Evolutionary conservation across 2,329 filamentous ascomycete species (phyloP).

Genomic region (Cercospora citrullina): DNA sequence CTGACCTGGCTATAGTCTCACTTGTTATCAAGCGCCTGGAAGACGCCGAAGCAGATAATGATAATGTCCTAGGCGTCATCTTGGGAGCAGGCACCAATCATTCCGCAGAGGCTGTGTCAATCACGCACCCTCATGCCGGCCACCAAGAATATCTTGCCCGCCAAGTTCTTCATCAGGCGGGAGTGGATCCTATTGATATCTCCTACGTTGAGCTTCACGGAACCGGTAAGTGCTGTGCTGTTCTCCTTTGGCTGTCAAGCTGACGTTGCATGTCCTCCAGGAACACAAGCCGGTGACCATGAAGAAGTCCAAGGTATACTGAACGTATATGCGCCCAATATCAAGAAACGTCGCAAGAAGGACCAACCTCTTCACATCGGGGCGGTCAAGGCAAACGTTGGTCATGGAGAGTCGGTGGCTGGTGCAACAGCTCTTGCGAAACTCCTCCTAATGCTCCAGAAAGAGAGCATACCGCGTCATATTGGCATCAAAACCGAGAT

Average conservation of each 20-base stretch:
- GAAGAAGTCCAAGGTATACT: conserved; percentile 23
- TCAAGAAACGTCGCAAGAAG: conserved; percentile 1
- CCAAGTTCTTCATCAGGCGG: conserved; percentile 20
- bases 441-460: conserved; percentile 64
- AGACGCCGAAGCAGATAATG: conserved; percentile 39
- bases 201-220: conserved; percentile 26
- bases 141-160: conserved; percentile 18
- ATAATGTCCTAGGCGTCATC: conserved; percentile 30
- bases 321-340: conserved; percentile 23
- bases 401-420: conserved; percentile 34
- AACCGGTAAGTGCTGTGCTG: conserved; percentile 13
- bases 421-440: conserved; percentile 60
- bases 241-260: neutral
- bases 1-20: conserved; percentile 4
- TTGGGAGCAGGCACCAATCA: conserved; percentile 20
- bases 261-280: neutral
- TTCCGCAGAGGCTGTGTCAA: conserved; percentile 22
- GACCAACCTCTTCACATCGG: conserved; percentile 31
- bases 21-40: conserved; percentile 37
- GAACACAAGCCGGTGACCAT: conserved; percentile 24
- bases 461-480: conserved; percentile 64
- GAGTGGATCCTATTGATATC: conserved; percentile 20
- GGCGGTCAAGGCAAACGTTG: conserved; percentile 35
- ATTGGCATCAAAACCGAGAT: conserved; percentile 66
- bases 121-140: conserved; percentile 25